Evolutionary conservation across 2,329 filamentous ascomycete genomes (phyloP), one percentile per base, ranked within the genome.

Genomic region (Hymenoscyphus linearis): DNA sequence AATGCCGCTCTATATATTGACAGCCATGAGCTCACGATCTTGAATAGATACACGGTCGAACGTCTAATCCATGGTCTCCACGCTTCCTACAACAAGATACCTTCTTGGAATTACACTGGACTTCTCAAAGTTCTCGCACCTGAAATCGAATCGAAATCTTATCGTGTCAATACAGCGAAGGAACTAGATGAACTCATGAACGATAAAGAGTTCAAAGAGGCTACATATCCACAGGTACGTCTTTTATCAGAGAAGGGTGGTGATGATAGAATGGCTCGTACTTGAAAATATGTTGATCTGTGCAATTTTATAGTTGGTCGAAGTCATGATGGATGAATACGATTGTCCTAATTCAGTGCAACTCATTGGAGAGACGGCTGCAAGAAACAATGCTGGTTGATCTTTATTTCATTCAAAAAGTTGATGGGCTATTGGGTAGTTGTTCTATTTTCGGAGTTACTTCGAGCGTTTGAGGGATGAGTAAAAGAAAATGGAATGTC

Each of bases 171-270:
- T 76, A 91, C 85, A 18, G 87, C 86, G 76, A 78, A 83, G 34
- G 84, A 92, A 71, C 76, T 93, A 36, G 82, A 88, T 64, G 74
- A 80, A 44, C 76, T 95, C 27, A 83, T 95, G 62, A 77, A 76
- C 1, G 79, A 93, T 64, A 71, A 82, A 55, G 77, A 83, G 40
- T 93, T 95, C 74, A 82, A 81, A 47, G 79, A 81, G 6, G 79
- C 78, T 26, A 18, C 25, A 4, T 60, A 47, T 55, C 16, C 56
- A 16, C 62, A 64, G 57, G 62, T 62, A 16, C 55, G 57, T 52
- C 6, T n/a, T 4, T 12, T 13, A 3, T 13, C 26, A 4, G 25
- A 53, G 4, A 16, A 13, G 7, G 3, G 50, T 16, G 16, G 10
- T 14, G 50, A 27, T 6, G 47, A 10, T 7, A 31, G n/a, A 22